Base-by-base conservation (phyloP, 148 eudicot genomes). In the Rhododendron henanense region DNA sequence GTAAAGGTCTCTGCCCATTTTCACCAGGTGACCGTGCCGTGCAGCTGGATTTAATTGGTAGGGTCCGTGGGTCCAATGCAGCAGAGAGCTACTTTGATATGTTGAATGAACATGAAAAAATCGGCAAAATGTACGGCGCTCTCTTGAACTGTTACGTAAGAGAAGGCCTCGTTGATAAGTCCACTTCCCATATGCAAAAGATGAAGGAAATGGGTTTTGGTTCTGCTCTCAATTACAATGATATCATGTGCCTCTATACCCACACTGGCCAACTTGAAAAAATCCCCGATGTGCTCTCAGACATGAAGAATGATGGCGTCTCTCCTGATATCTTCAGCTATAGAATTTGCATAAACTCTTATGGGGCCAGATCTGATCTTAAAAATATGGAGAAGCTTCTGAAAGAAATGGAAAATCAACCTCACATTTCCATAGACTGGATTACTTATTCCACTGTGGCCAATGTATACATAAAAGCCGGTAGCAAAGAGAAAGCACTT, bases 71-170 rank as follows among this genome's bases (percentile, higher is more conserved):
- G 31, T 59, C 87, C n/a, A 77, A 57, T 85, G 93, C 91, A 78
- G 94, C 95, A 48, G 95, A 93, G 86, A 88, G 79, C n/a, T 92
- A 90, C 81, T 93, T 93, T 76, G 13, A 84, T 18, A 81, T 84
- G 80, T 55, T 87, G 9, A 77, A 69, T 55, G 92, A 87, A 41
- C 51, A 69, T 50, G 84, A 84, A 39, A 91, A 90, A 69, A 86
- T 87, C 15, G 94, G 89, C 61, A 93, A 88, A 83, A 84, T 82
- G 21, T 92, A 92, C 41, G 95, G 95, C n/a, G 92, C 95, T 80
- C 87, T 93, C 33, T 90, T 93, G 28, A 90, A 91, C 63, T 92
- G 94, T 87, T 93, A 91, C 67, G 89, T 87, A 61, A 81, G 90
- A 85, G 90, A 91, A 89, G 81, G 88, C 81, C 90, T 86, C 55